A percentile compares a stretch with the other conserved stretches of the same genome.
phyloP scores from a whole-genome alignment of 148 eudicot genomes.

The Cornus kousa region DNA sequence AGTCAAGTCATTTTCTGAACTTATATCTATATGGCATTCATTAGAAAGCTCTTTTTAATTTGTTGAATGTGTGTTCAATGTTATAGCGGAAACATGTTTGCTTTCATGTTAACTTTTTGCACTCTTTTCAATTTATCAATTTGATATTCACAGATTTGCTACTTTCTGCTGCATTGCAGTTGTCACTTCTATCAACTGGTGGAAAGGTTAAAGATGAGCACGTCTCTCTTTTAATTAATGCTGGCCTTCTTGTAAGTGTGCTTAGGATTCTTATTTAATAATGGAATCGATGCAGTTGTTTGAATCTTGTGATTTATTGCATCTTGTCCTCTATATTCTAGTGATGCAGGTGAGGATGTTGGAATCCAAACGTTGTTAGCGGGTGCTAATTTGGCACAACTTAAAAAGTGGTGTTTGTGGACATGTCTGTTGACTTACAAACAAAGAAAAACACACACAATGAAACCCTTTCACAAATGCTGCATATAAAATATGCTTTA shows the following conservation, averaged over 20 bases:
- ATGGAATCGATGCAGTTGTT: not conserved
- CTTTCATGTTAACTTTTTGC: not conserved
- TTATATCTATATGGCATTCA: too few species aligned
- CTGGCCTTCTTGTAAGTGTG: conserved; percentile 80
- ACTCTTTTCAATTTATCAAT: not conserved
- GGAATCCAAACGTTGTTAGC: not conserved
- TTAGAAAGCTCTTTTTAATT: too few species aligned
- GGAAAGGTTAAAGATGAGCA: conserved; percentile 90
- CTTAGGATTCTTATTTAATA: not conserved
- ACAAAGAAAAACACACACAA: too few species aligned
- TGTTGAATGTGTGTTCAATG: too few species aligned
- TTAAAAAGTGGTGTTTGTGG: not conserved
- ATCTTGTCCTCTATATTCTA: too few species aligned
- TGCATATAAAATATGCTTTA: not conserved
- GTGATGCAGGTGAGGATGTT: not conserved
- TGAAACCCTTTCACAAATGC: not conserved
- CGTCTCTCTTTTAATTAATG: conserved; percentile 75
- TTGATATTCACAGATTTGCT: conserved; percentile 7
- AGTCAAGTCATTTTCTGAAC: too few species aligned
- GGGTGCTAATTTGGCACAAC: not conserved
- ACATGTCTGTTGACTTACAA: not conserved
- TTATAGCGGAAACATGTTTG: too few species aligned
- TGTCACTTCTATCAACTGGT: conserved; percentile 58
- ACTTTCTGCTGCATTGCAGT: conserved; percentile 41
- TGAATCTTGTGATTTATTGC: not conserved